Conservation (phyloP, 1,139 yeast genomes). For the Debaryomycetaceae sp. region DNA sequence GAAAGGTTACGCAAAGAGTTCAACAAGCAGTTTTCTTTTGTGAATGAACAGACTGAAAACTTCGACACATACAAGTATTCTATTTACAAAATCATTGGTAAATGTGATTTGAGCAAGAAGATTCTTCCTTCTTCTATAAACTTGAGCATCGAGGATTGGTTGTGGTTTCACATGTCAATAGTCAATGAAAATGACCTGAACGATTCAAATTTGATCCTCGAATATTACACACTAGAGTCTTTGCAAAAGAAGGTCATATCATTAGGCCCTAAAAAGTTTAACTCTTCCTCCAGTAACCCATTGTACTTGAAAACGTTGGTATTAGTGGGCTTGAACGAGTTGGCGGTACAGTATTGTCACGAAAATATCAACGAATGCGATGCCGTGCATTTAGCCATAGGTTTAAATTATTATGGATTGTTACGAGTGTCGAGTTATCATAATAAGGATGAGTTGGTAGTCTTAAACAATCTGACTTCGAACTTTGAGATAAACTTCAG, state of each 20-base stretch:
- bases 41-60: conserved; percentile 48
- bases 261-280: conserved; percentile 73
- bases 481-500: conserved; percentile 52
- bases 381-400: conserved; percentile 87
- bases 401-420: conserved; percentile 71
- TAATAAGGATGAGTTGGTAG: conserved; percentile 32
- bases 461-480: conserved; percentile 22
- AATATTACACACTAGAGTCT: conserved; percentile 68
- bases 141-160: conserved; percentile 90
- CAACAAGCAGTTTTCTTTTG: conserved; percentile 75
- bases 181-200: conserved; percentile 51
- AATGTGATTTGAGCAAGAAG: conserved; percentile 78
- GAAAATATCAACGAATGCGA: conserved; percentile 72
- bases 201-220: conserved; percentile 55
- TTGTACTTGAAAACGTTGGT: conserved; percentile 74
- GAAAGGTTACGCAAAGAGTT: conserved; percentile 78
- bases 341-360: conserved; percentile 67
- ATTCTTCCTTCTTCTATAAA: conserved; percentile 71
- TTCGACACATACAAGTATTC: conserved; percentile 91
- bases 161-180: conserved; percentile 86
- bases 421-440: conserved; percentile 45
- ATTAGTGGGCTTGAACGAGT: conserved; percentile 76
- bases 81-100: conserved; percentile 85
- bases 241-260: conserved; percentile 69
- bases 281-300: conserved; percentile 62